Evolutionary conservation across 306 rosid species (phyloP).

Genomic region (Amphicarpaea edgeworthii): DNA sequence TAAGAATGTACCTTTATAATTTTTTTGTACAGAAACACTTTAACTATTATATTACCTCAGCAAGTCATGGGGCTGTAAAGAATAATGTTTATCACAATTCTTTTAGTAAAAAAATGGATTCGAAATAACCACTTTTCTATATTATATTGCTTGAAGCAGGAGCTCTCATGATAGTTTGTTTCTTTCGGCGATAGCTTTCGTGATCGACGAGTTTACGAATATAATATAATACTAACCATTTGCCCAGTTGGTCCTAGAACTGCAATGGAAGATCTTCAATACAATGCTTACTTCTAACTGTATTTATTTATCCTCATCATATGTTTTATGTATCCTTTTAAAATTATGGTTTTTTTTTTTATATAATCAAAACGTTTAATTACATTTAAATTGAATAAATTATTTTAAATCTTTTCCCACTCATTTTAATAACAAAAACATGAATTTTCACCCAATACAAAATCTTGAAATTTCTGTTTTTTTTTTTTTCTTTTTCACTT

Average conservation of each 20-base stretch:
- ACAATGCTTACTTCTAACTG: slow-evolving; percentile 14
- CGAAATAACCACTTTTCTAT: not conserved
- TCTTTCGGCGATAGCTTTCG: slow-evolving; percentile 18
- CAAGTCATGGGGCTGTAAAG: not conserved
- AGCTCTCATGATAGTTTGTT: not conserved
- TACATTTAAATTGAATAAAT: not conserved
- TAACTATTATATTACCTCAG: too few species aligned
- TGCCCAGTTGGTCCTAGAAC: not conserved
- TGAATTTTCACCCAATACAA: not conserved
- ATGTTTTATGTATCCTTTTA: not conserved
- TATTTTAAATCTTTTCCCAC: not conserved
- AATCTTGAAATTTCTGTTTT: not conserved
- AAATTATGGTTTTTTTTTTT: slow-evolving; percentile 21
- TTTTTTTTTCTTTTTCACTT: too few species aligned
- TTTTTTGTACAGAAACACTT: not conserved
- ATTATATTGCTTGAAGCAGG: not conserved
- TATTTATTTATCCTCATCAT: not conserved
- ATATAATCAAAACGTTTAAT: not conserved
- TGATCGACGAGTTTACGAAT: not conserved
- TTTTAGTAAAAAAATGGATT: not conserved
- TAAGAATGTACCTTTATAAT: not conserved
- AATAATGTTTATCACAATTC: not conserved
- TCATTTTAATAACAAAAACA: not conserved
- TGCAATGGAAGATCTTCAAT: not conserved
- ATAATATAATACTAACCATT: not conserved